Percentiles rank a stretch among this genome's conserved stretches.
phyloP scores from a whole-genome alignment of 192 early-diverging fungal genomes.

The Geranomyces michiganensis region DNA sequence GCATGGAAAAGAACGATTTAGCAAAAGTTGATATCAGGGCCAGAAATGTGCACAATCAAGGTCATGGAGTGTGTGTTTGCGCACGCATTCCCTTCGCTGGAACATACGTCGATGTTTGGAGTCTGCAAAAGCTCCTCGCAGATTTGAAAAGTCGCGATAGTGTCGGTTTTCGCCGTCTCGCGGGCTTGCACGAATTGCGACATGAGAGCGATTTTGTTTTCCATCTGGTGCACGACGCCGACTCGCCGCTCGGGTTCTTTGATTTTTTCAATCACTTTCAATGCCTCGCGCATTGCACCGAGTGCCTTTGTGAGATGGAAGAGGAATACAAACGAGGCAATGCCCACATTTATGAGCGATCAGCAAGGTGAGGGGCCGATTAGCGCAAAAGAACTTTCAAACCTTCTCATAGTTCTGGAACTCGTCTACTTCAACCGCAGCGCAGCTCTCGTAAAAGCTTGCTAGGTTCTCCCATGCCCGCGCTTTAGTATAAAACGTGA shows the following conservation, averaged over 20 bases:
- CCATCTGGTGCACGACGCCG: constrained; percentile 15
- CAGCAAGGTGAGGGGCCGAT: background rate
- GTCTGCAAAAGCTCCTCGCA: constrained; percentile 52
- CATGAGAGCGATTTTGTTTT: constrained; percentile 36
- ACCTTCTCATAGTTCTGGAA: constrained; percentile 68
- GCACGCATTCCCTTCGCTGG: no score
- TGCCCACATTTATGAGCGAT: background rate
- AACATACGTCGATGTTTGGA: constrained; percentile 49
- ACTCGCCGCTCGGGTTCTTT: constrained; percentile 26
- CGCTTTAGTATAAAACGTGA: constrained; percentile 63
- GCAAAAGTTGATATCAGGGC: no score
- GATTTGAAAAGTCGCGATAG: constrained; percentile 41
- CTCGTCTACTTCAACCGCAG: constrained; percentile 62
- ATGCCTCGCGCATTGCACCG: constrained; percentile 51
- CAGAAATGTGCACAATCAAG: no score
- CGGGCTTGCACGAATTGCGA: constrained; percentile 47
- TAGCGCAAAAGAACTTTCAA: background rate
- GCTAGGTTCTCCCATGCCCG: constrained; percentile 53
- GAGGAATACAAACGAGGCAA: background rate
- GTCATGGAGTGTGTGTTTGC: no score
- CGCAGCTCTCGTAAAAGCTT: constrained; percentile 60
- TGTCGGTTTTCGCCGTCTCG: constrained; percentile 35
- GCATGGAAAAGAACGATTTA: no score
- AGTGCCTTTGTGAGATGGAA: constrained; percentile 40
- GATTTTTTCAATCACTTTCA: constrained; percentile 41